These are phyloP conservation scores for Pseudisothecium myosuroides DNA, from an alignment of 225 moss, liverwort and hornwort genomes.

Conservation along the genomic window DNA sequence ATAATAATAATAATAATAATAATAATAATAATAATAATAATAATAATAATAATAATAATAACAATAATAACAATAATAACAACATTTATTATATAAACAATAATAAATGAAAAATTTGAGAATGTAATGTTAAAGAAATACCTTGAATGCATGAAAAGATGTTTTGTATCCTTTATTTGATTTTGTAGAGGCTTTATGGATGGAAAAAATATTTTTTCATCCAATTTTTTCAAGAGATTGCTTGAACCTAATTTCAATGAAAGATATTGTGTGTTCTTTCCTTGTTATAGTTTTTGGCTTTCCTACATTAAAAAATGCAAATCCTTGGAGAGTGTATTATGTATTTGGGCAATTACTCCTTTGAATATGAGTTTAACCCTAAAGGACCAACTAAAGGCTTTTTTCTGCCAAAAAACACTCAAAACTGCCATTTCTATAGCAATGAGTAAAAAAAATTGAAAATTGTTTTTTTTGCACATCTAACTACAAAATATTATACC, in stretches of 20 bases:
- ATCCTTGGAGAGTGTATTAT: fast-evolving
- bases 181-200: fast-evolving
- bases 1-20: not conserved
- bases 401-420: too few species aligned
- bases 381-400: too few species aligned
- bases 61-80: too few species aligned
- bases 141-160: fast-evolving
- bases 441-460: too few species aligned
- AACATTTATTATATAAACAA: not conserved
- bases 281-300: not conserved
- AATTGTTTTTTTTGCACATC: too few species aligned
- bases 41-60: not conserved
- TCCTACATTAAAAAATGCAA: not conserved
- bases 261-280: not conserved
- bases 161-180: not conserved
- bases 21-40: not conserved
- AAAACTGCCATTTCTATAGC: too few species aligned
- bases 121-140: too few species aligned
- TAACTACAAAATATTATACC: too few species aligned
- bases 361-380: not conserved
- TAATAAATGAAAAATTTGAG: not conserved
- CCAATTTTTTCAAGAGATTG: fast-evolving
- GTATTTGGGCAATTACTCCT: fast-evolving
- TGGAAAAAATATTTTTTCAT: not conserved
- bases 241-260: not conserved